Evolutionary conservation across 2,329 filamentous ascomycete species (phyloP).

Genomic region (Stachybotrys echinatus): DNA sequence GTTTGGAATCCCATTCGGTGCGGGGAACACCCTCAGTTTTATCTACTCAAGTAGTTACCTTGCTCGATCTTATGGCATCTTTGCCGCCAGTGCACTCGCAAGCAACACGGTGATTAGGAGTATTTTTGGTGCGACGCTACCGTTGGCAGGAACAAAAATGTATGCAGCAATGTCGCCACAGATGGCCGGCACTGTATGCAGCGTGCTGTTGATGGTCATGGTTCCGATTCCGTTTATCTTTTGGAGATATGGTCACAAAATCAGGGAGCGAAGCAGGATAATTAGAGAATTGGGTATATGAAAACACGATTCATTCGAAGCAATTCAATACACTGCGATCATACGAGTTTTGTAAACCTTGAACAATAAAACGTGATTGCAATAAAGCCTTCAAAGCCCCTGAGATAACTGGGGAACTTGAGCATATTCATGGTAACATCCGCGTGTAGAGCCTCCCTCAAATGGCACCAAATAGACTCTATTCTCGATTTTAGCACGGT

Average conservation of each 20-base stretch:
- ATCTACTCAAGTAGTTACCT: slow-evolving; percentile 75
- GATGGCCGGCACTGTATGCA: slow-evolving; percentile 69
- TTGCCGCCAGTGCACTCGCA: slow-evolving; percentile 68
- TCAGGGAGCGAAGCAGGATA: slow-evolving; percentile 40
- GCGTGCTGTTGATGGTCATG: slow-evolving; percentile 60
- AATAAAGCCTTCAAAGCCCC: too few relatives aligned
- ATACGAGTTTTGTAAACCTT: too few relatives aligned
- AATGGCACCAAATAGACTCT: too few relatives aligned
- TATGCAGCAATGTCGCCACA: slow-evolving; percentile 62
- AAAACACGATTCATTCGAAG: too few relatives aligned
- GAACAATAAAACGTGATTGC: too few relatives aligned
- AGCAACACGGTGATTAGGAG: slow-evolving; percentile 68
- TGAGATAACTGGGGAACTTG: too few relatives aligned
- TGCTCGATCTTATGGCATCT: slow-evolving; percentile 68
- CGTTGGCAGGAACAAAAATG: slow-evolving; percentile 64
- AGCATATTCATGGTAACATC: too few relatives aligned
- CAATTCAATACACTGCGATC: too few relatives aligned
- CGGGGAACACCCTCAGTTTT: slow-evolving; percentile 67
- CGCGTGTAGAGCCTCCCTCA: too few relatives aligned
- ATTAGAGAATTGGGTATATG: slow-evolving; percentile 15
- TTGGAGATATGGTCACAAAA: slow-evolving; percentile 49
- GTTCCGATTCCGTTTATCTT: slow-evolving; percentile 74
- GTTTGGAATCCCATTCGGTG: slow-evolving; percentile 69
- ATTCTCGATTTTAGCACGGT: too few relatives aligned
- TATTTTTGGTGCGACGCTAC: slow-evolving; percentile 65